Evolutionary conservation across 331 rosid species (phyloP), one percentile per base, ranked within the genome.

Genomic region (Cydonia oblonga): DNA sequence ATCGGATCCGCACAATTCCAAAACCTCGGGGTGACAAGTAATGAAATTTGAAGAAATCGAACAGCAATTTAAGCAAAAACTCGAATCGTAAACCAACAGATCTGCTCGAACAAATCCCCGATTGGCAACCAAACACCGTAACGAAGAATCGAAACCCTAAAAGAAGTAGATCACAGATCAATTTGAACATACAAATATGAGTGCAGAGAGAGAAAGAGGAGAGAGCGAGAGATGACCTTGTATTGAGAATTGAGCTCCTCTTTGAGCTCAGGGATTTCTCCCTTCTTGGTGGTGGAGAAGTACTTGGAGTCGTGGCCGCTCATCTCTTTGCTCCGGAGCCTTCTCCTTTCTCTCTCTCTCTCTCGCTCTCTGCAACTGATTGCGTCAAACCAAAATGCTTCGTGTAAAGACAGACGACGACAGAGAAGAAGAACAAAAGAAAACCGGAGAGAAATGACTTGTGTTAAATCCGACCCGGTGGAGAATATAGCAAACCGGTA

Each of bases 211-310:
- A 33, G 30, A 38, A 68, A 52, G 29, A 49, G 52, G 24, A 35
- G 40, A 22, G 9, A 69, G 44, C 42, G n/a, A 49, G 52, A 67
- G 30, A 0, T 12, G 20, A 89, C 99, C 99, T 95, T 95, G 90
- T 95, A 95, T 91, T 95, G 99, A 70, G 99, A 95, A 91, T 95
- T 95, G 75, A 95, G 99, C 93, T 95, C 99, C 81, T 95, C 99
- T 63, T 95, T 95, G 87, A 95, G 99, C 90, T 95, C 99, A 18
- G 99, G 99, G 76, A 95, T 95, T 85, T 95, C 99, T 19, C 99
- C 99, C 88, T 95, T 95, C 83, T 95, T 95, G 44, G 99, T 95
- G 79, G 99, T 95, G 60, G 99, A 95, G 82, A 95, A 95, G 82
- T 95, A 95, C 87, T 95, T 95, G 73, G 99, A 95, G 77, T 95